Evolutionary conservation across 2,329 filamentous ascomycete species (phyloP).

Genomic region (Dactylellina cionopaga): DNA sequence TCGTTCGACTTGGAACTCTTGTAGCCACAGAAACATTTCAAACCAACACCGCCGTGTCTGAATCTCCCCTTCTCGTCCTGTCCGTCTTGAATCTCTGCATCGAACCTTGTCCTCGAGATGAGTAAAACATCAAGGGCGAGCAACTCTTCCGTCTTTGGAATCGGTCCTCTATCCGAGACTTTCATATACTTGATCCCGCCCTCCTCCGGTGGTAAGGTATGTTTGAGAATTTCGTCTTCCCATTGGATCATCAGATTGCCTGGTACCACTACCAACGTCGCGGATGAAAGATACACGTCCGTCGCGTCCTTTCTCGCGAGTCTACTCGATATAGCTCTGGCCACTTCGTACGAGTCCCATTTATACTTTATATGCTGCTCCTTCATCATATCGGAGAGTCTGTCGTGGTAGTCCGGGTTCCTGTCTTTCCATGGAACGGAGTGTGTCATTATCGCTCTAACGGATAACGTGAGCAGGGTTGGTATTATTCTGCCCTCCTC

Average conservation of each 20-base stretch:
- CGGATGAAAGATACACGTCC: constrained; percentile 71
- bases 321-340: constrained; percentile 6
- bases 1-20: constrained; percentile 62
- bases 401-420: constrained; percentile 20
- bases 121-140: constrained; percentile 78
- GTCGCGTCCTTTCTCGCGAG: constrained; percentile 13
- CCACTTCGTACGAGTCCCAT: constrained; percentile 22
- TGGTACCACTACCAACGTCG: constrained; percentile 82
- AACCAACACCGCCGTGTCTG: constrained; percentile 36
- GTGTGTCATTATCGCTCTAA: constrained; percentile 72
- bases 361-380: constrained; percentile 9
- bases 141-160: constrained; percentile 71
- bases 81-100: constrained; percentile 70
- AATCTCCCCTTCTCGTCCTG: constrained; percentile 63
- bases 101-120: constrained; percentile 78
- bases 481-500: constrained; percentile 63
- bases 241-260: constrained; percentile 86
- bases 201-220: constrained; percentile 66
- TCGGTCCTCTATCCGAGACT: constrained; percentile 47
- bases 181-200: constrained; percentile 57
- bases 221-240: constrained; percentile 80
- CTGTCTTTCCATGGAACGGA: constrained; percentile 73
- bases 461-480: constrained; percentile 78
- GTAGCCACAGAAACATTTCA: constrained; percentile 60
- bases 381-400: not conserved